Base-by-base conservation (phyloP, 495 filamentous ascomycete genomes). In the Aspergillus bertholletiae region DNA sequence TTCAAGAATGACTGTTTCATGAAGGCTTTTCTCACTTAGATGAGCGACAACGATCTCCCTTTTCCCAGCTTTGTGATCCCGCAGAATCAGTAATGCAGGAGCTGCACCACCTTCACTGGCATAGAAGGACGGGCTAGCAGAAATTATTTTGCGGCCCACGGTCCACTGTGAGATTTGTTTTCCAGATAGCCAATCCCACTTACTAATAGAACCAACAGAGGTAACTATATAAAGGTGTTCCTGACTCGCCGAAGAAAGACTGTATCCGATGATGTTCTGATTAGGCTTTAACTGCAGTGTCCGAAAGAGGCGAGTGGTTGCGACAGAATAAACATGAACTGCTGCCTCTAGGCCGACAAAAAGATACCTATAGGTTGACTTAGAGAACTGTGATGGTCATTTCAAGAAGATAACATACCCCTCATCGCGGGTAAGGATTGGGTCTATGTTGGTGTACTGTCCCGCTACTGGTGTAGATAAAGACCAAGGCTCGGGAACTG, bases 281-380 rank as follows among this genome's bases (percentile, higher is more conserved):
- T 58, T 60, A 18, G 64, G 49, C 20, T 69, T 59, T 45, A 74
- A 56, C 28, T 72, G 66, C 12, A 85, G 62, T 15, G 83, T 82
- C 41, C 89, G 85, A 28, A 88, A 69, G 9, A 92, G 81, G 28
- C 94, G 81, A 5, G 92, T 96, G 41, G 88, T 90, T 30, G 84
- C 74, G 30, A 88, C 84, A 0, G 91, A 88, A 69, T 92, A 95
- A 15, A 97, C 80, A 62, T 89, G 86, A 48, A 98, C 77, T 3
- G 87, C 81, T 9, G 73, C 77, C 8, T 72, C 65, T 37, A 80
- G 80, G 4, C 80, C 84, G 37, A 95, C 59, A 26, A 96, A 80
- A 22, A 97, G 62, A 72, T 85, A 79, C 55, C 88, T 91, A 56
- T 34, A 26, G 49, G 39, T 45, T 22, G 17, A 55, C 32, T 77